phyloP scores from a whole-genome alignment of 2,329 filamentous ascomycete genomes.

The Alternaria burnsii region DNA sequence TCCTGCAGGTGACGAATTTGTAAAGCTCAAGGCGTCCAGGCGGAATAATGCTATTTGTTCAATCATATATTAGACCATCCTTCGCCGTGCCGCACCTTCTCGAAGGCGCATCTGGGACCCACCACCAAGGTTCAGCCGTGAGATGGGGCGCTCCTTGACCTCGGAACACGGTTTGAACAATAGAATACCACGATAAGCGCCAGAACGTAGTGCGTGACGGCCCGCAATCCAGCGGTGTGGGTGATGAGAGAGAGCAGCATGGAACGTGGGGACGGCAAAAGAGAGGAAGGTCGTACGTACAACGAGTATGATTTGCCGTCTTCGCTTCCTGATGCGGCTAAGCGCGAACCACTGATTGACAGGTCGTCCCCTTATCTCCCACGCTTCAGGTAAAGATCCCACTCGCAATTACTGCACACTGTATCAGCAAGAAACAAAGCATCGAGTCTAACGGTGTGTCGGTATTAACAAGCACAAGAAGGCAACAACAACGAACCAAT shows the following conservation, averaged over 20 bases:
- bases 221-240: conserved; percentile 6
- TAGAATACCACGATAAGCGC: conserved; percentile 1
- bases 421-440: conserved; percentile 10
- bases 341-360: conserved; percentile 16
- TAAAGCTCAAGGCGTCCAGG: not conserved
- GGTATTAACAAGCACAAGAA: conserved; percentile 2
- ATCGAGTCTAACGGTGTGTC: not conserved
- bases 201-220: conserved; percentile 4
- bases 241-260: not conserved
- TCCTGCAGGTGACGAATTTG: not conserved
- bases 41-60: not conserved
- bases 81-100: conserved; percentile 8
- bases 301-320: conserved; percentile 4
- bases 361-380: conserved; percentile 15
- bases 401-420: conserved; percentile 5
- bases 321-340: conserved; percentile 4
- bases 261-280: not conserved
- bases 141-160: conserved; percentile 10
- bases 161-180: conserved; percentile 2
- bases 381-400: conserved; percentile 5
- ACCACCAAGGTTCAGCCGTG: conserved; percentile 13
- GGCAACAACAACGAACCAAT: conserved; percentile 7
- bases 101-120: conserved; percentile 11
- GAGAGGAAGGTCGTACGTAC: conserved; percentile 3
- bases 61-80: conserved; percentile 2